Evolutionary conservation across 495 filamentous ascomycete species (phyloP), one percentile per base, ranked within the genome.

Genomic region (Daldinia caldariorum): DNA sequence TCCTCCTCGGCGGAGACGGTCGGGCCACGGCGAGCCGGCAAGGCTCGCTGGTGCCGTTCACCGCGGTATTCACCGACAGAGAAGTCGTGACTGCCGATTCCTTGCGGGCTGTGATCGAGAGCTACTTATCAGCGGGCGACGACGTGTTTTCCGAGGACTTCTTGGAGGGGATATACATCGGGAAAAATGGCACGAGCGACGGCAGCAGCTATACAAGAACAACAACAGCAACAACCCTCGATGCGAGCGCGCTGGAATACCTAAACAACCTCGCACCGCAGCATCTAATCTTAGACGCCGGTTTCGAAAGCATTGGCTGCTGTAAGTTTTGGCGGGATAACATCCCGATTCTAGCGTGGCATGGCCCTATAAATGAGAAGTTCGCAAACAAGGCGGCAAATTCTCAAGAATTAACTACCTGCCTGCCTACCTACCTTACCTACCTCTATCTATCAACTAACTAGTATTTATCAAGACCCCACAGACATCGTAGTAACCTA

Each of bases 81-180:
- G 18, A 47, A 47, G 43, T 47, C 20, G 43, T 47, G 9, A 47
- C 43, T 22, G 43, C 43, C 16, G 43, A 47, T 8, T 47, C 22
- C 2, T 47, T 47, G 8, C 43, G 5, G 8, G 16, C 20, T 13
- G 14, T 9, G 29, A 56, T 74, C 34, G 60, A 63, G 16, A 64
- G 71, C 55, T 74, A 67, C 37, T 18, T 67, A 26, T 26, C 26
- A 14, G 60, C 38, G 7, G 63, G 67, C 29, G 71, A 74, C 31
- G 71, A 74, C 45, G 71, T 74, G 14, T 74, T 70, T 32, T 67
- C 71, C 14, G 61, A 61, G 9, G 76, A 78, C 47, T 81, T 81
- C 65, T 65, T 81, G 13, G 71, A 73, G 32, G 65, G 73, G 6
- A 20, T 81, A 31, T 79, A 76, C 50, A 65, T 81, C 58, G 57